Conservation (phyloP, 2,329 filamentous ascomycete species). For the Xylariaceae sp. region DNA sequence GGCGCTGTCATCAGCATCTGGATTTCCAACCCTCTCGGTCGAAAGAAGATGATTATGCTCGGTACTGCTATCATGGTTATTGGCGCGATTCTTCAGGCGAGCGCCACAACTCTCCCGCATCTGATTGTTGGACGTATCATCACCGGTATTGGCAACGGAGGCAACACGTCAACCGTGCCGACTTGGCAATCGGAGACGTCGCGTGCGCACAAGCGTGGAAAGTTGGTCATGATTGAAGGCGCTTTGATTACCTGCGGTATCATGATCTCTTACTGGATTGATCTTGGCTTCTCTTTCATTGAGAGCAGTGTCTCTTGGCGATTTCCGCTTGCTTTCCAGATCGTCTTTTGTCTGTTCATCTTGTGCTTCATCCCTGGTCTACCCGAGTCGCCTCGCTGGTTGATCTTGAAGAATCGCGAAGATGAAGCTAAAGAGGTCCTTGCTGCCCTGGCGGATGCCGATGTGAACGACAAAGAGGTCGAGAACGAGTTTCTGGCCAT, state of each 20-base stretch:
- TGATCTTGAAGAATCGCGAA: constrained; percentile 39
- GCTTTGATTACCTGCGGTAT: constrained; percentile 54
- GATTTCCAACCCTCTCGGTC: constrained; percentile 53
- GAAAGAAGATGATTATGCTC: constrained; percentile 51
- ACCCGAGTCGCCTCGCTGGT: constrained; percentile 48
- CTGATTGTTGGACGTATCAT: constrained; percentile 52
- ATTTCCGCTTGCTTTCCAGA: constrained; percentile 56
- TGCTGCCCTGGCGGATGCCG: constrained; percentile 33
- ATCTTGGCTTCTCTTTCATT: constrained; percentile 52
- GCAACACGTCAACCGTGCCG: constrained; percentile 44
- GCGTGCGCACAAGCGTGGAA: constrained; percentile 53
- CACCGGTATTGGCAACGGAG: constrained; percentile 39
- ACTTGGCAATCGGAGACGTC: constrained; percentile 61
- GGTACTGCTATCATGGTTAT: constrained; percentile 55
- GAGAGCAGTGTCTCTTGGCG: constrained; percentile 50
- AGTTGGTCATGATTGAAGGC: constrained; percentile 57
- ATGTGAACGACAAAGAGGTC: constrained; percentile 48
- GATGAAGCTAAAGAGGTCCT: constrained; percentile 41
- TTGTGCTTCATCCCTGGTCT: constrained; percentile 47
- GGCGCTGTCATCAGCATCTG: constrained; percentile 43
- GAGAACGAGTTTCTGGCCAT: constrained; percentile 46
- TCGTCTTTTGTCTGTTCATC: constrained; percentile 56
- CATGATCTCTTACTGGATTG: constrained; percentile 57
- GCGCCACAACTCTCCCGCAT: constrained; percentile 42
- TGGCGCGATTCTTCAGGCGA: constrained; percentile 42